Base-by-base conservation (phyloP, 352 stramenopile species). In the Pythium oligandrum region DNA sequence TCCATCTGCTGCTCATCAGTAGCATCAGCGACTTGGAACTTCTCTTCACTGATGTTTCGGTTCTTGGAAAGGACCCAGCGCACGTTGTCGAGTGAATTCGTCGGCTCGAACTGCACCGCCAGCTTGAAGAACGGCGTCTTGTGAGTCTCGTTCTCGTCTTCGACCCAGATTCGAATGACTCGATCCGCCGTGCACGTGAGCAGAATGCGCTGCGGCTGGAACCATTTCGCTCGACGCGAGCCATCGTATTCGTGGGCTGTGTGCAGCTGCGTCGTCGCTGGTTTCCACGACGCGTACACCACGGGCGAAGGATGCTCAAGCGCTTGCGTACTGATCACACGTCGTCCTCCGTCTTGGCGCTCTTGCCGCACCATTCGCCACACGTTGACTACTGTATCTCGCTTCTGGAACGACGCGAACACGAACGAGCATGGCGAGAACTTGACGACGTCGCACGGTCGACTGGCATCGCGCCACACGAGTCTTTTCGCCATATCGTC, bases 31-130 rank as follows among this genome's bases (percentile, higher is more conserved):
- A 71, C 67, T 17, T 72, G 63, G 50, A 89, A 90, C 45, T 78
- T 82, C 48, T 93, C 83, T 52, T 90, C 78, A 53, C 76, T 88
- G 46, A 90, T 83, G 51, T 90, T 90, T 6, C 75, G 70, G 59
- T 86, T 89, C 60, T 89, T 89, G 11, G 79, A 88, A 42, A 90
- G 59, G 31, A 93, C 78, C 83, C 79, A 93, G 9, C 80, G 78
- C 39, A 88, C 75, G 45, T 89, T 89, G 17, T 73, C 61, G 30
- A 90, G 79, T 6, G 68, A 65, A 2, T 74, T 61, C 8, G 68
- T 64, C 11, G 78, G 75, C 44, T 86, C 67, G 51, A 90, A 86
- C 33, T 73, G 52, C 6, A 90, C 44, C 30, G 75, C 71, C 0
- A 45, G 54, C 0, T 53, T 53, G 53, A 88, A 83, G 4, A 43